Conservation (phyloP, 106 monocot species). For the Phalaenopsis aphrodite region DNA sequence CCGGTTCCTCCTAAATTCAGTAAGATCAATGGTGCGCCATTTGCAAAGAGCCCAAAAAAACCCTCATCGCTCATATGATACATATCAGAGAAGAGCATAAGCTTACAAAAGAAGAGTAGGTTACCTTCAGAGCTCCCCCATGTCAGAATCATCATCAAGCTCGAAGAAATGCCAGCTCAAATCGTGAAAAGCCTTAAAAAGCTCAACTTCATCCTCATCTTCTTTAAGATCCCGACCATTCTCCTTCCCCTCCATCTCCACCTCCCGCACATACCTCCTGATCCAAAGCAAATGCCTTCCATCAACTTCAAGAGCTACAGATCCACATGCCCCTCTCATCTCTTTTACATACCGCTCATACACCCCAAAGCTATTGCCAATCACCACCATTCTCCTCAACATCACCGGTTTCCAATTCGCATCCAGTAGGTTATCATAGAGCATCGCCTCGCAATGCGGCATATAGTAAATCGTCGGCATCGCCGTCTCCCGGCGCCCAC, state of each 20-base stretch:
- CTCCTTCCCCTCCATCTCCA: slow-evolving; percentile 25
- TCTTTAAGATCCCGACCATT: not conserved
- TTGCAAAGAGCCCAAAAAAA: not conserved
- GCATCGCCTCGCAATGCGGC: slow-evolving; percentile 78
- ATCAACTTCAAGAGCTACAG: slow-evolving; percentile 16
- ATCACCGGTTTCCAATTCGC: slow-evolving; percentile 45
- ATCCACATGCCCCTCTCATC: slow-evolving; percentile 10
- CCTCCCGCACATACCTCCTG: slow-evolving; percentile 43
- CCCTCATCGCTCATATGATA: no score
- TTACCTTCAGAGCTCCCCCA: slow-evolving; percentile 10
- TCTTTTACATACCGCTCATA: slow-evolving; percentile 34
- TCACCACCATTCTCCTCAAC: slow-evolving; percentile 45
- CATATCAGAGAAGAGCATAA: not conserved
- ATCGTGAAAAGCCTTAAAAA: slow-evolving; percentile 56
- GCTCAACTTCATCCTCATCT: slow-evolving; percentile 18
- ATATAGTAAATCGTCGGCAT: slow-evolving; percentile 77
- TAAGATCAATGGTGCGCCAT: no score
- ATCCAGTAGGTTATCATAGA: slow-evolving; percentile 62
- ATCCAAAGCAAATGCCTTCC: slow-evolving; percentile 33
- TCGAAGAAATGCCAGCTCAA: slow-evolving; percentile 92
- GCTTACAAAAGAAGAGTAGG: not conserved
- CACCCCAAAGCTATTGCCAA: slow-evolving; percentile 76
- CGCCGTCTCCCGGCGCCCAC: slow-evolving; percentile 35
- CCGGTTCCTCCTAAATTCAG: no score
- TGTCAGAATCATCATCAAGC: slow-evolving; percentile 21